Conservation (phyloP, 306 rosid genomes). For the Arachis stenosperma region DNA sequence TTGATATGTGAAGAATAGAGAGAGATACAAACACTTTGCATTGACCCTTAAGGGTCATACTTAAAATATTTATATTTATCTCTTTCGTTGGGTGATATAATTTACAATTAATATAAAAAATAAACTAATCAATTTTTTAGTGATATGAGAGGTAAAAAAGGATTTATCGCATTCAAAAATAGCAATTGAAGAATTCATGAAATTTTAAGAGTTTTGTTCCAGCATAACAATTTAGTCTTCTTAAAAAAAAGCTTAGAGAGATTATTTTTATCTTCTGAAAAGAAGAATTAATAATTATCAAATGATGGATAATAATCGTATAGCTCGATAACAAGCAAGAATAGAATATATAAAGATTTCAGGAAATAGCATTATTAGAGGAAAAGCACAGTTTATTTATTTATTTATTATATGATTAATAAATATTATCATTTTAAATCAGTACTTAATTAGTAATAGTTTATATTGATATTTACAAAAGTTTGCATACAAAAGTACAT, state of each 20-base stretch:
- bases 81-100: neutral
- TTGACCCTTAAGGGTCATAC: neutral
- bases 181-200: neutral
- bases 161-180: neutral
- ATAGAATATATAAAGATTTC: neutral
- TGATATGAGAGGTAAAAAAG: neutral
- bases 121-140: no score
- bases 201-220: neutral
- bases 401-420: no score
- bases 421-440: no score
- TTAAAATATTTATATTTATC: neutral
- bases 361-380: no score
- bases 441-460: no score
- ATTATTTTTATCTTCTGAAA: neutral
- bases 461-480: no score
- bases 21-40: no score
- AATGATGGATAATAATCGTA: neutral
- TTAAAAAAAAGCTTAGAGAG: neutral
- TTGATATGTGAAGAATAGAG: no score
- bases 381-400: no score
- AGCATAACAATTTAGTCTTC: neutral
- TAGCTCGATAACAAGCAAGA: slow-evolving; percentile 9
- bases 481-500: no score
- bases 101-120: no score
- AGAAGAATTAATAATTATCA: slow-evolving; percentile 6